Percentiles rank a stretch among this genome's conserved stretches.
phyloP scores from a whole-genome alignment of 257 asterid genomes.

The Solanum virginianum region DNA sequence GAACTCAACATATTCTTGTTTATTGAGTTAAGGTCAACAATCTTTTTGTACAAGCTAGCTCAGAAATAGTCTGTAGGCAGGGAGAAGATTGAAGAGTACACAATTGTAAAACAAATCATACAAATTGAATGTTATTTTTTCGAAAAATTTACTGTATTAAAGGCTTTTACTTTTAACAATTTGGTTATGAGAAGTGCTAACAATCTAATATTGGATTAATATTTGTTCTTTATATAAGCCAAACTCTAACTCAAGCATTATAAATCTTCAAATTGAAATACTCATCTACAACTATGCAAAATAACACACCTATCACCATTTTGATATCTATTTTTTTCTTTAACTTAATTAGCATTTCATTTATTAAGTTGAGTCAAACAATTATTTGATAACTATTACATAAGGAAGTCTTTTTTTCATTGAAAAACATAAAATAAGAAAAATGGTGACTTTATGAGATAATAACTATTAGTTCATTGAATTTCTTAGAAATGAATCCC shows the following conservation, averaged over 20 bases:
- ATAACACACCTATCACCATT: too few species aligned
- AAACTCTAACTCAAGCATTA: too few species aligned
- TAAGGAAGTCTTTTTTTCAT: too few species aligned
- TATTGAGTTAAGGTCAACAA: background rate
- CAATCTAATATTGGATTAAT: too few species aligned
- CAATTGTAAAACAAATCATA: background rate
- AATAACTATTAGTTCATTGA: background rate
- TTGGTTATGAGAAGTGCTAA: background rate
- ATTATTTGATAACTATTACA: background rate
- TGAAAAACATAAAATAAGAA: too few species aligned
- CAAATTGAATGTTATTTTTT: too few species aligned
- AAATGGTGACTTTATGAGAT: too few species aligned
- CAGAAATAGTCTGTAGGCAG: too few species aligned
- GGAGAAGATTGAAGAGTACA: too few species aligned
- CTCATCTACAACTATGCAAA: too few species aligned
- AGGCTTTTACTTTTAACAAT: background rate
- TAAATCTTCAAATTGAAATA: too few species aligned
- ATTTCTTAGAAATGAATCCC: background rate
- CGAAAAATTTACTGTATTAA: background rate
- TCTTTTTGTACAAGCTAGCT: too few species aligned
- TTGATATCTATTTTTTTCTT: background rate
- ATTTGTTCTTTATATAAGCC: background rate
- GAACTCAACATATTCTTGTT: background rate
- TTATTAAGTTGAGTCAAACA: background rate
- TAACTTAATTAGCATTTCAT: background rate